These are phyloP conservation scores for Amanita molliuscula DNA, from an alignment of 768 basidiomycete species.

Conservation along the genomic window DNA sequence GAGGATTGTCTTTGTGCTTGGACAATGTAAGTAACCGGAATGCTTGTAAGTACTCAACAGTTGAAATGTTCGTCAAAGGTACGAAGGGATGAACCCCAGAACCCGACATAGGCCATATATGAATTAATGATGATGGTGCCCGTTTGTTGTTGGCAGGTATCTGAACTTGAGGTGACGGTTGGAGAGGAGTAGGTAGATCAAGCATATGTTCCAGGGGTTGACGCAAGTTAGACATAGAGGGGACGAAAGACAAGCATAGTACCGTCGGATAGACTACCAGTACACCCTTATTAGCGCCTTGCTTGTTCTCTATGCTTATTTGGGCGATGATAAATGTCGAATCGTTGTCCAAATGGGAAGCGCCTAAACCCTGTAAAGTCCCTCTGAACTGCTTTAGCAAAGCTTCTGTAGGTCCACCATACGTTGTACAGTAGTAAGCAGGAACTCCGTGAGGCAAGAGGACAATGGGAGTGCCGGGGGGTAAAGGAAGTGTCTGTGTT, in stretches of 20 bases:
- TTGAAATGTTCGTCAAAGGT: conserved; percentile 6
- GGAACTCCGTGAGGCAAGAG: conserved; percentile 65
- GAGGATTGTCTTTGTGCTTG: conserved; percentile 36
- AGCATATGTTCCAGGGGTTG: conserved; percentile 45
- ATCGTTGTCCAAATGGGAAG: conserved; percentile 35
- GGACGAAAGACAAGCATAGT: conserved; percentile 42
- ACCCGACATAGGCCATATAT: not conserved
- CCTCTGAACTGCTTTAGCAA: conserved; percentile 54
- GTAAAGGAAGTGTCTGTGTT: conserved; percentile 27
- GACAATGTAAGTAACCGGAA: conserved; percentile 45
- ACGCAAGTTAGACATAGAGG: conserved; percentile 20
- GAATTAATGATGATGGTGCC: conserved; percentile 7
- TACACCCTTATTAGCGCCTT: conserved; percentile 73
- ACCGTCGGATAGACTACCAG: conserved; percentile 62
- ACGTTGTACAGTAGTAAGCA: conserved; percentile 64
- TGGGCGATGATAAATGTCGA: conserved; percentile 53
- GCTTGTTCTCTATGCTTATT: conserved; percentile 67
- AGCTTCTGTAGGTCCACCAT: conserved; percentile 54
- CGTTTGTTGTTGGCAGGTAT: conserved; percentile 22
- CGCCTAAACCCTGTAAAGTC: conserved; percentile 54
- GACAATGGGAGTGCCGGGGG: conserved; percentile 55
- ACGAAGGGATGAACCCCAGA: not conserved
- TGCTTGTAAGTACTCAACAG: conserved; percentile 23
- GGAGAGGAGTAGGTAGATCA: conserved; percentile 52
- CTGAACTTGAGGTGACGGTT: conserved; percentile 34